Base-by-base conservation (phyloP, 495 filamentous ascomycete genomes). In the Penicillium canariense region DNA sequence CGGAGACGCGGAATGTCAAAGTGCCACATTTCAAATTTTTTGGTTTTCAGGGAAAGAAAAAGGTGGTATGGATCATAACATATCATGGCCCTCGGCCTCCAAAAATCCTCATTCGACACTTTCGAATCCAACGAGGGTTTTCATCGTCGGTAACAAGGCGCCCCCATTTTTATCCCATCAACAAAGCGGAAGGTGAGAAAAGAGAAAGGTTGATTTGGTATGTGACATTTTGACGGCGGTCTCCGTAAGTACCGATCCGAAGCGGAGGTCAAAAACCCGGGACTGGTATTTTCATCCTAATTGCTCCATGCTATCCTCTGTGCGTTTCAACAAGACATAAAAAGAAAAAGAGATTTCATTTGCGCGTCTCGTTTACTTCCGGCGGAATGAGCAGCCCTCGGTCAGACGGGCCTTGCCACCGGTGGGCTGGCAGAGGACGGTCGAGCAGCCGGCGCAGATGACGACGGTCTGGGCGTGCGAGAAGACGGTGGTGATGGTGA, bases 401-500 rank as follows among this genome's bases (percentile, higher is more conserved):
- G 94, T 98, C 65, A 98, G 81, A 66, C 94, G 77, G 64, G 94
- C 94, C 83, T 98, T 98, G 61, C 94, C 90, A 82, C 94, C 94
- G 58, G 94, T 98, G 56, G 94, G 94, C 77, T 98, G 94, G 87
- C 94, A 97, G 43, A 97, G 89, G 52, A 94, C 90, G 62, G 91
- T 96, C 54, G 90, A 92, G 87, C 93, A 97, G 60, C 93, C 93
- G 68, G 89, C 89, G 84, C 94, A 98, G 82, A 96, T 93, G 77
- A 98, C 94, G 74, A 98, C 94, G 70, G 94, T 98, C 82, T 98
- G 94, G 74, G 94, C 94, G 84, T 98, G 94, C 54, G 93, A 97
- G 88, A 96, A 98, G 76, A 98, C 94, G 74, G 93, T 97, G 71
- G 94, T 98, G 85, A 98, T 98, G 68, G 90, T 96, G 87, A 98